These are phyloP conservation scores for Aethionema arabicum DNA, from an alignment of 345 rosid genomes.

Conservation along the genomic window DNA sequence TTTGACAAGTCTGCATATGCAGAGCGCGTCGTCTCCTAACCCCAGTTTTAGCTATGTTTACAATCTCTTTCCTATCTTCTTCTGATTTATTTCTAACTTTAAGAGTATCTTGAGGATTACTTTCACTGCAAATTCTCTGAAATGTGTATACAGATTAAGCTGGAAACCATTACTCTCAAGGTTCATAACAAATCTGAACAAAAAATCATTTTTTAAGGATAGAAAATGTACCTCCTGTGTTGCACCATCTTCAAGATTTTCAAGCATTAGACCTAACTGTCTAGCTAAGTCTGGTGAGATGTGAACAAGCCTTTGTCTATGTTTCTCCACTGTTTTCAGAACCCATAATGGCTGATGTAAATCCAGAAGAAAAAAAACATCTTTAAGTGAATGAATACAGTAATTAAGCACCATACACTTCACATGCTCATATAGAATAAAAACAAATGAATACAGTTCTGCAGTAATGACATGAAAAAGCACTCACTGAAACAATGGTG, in stretches of 20 bases:
- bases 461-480: constrained; percentile 22
- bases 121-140: constrained; percentile 46
- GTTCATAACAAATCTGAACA: neutral
- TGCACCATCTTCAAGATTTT: constrained; percentile 48
- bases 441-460: constrained; percentile 1
- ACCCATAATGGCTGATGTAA: constrained; percentile 78
- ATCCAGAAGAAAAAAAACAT: constrained; percentile 27
- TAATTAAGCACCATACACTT: constrained; percentile 11
- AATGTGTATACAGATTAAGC: constrained; percentile 9
- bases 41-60: constrained; percentile 57
- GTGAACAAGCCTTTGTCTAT: constrained; percentile 73
- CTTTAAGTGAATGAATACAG: constrained; percentile 3
- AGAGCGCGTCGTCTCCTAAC: constrained; percentile 80
- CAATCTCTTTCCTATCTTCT: constrained; percentile 57
- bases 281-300: constrained; percentile 89
- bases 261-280: constrained; percentile 64
- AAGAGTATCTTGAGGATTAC: constrained; percentile 32
- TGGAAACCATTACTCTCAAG: neutral
- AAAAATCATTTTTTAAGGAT: constrained; percentile 1
- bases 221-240: constrained; percentile 47
- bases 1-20: constrained; percentile 88
- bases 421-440: constrained; percentile 8
- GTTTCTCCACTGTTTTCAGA: constrained; percentile 71
- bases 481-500: constrained; percentile 80
- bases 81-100: constrained; percentile 33